Base-by-base conservation (phyloP, 345 rosid genomes). In the Brassica nigra region DNA sequence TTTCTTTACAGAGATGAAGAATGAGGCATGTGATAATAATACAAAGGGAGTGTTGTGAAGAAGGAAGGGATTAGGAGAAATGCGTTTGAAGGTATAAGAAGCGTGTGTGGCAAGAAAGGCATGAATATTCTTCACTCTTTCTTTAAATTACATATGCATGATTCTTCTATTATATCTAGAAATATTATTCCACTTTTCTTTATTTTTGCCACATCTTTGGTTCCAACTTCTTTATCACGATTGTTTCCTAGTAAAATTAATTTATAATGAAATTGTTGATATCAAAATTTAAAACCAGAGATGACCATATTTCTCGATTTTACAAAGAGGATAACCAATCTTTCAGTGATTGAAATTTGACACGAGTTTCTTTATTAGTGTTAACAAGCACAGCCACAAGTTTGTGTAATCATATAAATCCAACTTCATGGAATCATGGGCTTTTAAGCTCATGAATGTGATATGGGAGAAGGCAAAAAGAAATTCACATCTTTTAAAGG, bases 51-150 rank as follows among this genome's bases (percentile, higher is more conserved):
- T 76, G 69, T 76, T 81, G 77, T 29, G 83, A 34, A 63, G 73
- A 70, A 81, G 83, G 77, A 76, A 71, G 83, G 74, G 73, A 27
- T 76, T 81, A 81, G 80, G 83, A 79, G 57, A 70, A 81, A 81
- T 71, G 80, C 44, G 83, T 81, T 81, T 76, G 74, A 11, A 71
- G 77, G 83, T 76, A 2, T 80, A 80, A 75, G 76, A 80, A 80
- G 83, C 80, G 83, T 80, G 83, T 64, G 68, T 65, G 83, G 83
- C 83, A 75, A 80, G 83, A 76, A 80, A 80, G 68, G 80, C 83
- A 80, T 80, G 83, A 80, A 70, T 55, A 75, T 69, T 37, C 78
- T 70, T 37, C 78, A 58, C n/a, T n/a, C n/a, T n/a, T n/a, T 76
- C 62, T 75, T 65, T 75, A 69, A 80, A 80, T 64, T 75, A 74